Evolutionary conservation across 352 stramenopile genomes (phyloP).

Genomic region (Pythium coloratum): DNA sequence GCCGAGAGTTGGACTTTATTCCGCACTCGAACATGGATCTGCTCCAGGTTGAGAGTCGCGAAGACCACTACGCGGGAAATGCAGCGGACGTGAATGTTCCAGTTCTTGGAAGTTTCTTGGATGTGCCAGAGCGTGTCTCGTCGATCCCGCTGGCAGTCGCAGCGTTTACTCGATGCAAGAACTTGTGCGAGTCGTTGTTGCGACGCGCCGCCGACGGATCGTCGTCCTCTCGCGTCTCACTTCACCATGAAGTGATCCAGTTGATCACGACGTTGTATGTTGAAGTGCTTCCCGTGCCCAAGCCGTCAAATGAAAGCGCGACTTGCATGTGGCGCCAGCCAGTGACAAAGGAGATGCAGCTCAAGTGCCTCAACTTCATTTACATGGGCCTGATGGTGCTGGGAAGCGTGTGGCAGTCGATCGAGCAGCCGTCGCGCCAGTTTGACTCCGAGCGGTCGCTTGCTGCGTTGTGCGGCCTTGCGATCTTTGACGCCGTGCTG

Average conservation of each 20-base stretch:
- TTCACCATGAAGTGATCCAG: slow-evolving; percentile 90
- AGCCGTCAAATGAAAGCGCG: slow-evolving; percentile 27
- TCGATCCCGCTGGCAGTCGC: slow-evolving; percentile 76
- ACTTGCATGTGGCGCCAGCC: slow-evolving; percentile 75
- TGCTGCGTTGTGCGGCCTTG: slow-evolving; percentile 71
- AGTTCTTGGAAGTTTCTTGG: slow-evolving; percentile 76
- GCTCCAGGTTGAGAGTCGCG: slow-evolving; percentile 49
- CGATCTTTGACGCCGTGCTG: slow-evolving; percentile 83
- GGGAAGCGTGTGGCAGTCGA: slow-evolving; percentile 85
- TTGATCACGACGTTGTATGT: slow-evolving; percentile 81
- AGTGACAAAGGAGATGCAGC: slow-evolving; percentile 75
- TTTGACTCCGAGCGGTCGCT: slow-evolving; percentile 88
- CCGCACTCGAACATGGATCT: slow-evolving; percentile 63
- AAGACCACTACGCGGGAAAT: slow-evolving; percentile 80
- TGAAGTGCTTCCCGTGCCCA: slow-evolving; percentile 79
- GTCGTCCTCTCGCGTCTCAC: slow-evolving; percentile 86
- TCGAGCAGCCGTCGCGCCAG: slow-evolving; percentile 82
- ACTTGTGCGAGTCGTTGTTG: slow-evolving; percentile 78
- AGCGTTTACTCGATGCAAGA: slow-evolving; percentile 76
- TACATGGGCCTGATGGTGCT: slow-evolving; percentile 80
- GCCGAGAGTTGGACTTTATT: slow-evolving; percentile 43
- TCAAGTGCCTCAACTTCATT: slow-evolving; percentile 77
- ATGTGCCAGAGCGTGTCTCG: slow-evolving; percentile 78
- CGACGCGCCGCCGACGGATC: slow-evolving; percentile 82
- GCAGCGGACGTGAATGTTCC: slow-evolving; percentile 63